Evolutionary conservation across 768 basidiomycete genomes (phyloP).

Genomic region (Mycena albidolilacea): DNA sequence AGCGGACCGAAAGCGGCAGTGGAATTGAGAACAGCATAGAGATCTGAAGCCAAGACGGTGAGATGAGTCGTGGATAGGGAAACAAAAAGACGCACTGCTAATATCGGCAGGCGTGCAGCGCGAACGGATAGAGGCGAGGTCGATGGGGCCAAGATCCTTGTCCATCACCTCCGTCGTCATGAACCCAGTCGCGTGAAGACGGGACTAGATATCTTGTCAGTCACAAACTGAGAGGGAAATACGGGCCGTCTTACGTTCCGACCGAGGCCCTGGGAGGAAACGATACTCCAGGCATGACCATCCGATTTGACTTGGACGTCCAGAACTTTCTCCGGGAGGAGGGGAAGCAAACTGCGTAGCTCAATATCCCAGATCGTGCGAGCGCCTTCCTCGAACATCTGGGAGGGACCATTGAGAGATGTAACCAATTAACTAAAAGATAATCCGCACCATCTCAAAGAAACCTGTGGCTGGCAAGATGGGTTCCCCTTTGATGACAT

Average conservation of each 20-base stretch:
- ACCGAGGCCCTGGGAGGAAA: conserved; percentile 20
- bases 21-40: conserved; percentile 40
- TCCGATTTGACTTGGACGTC: conserved; percentile 40
- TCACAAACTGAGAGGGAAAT: neutral
- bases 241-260: conserved; percentile 17
- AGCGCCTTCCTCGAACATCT: conserved; percentile 39
- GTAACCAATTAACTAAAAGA: conserved; percentile 21
- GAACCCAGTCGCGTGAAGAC: conserved; percentile 39
- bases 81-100: conserved; percentile 6
- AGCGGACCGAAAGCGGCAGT: conserved; percentile 45
- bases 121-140: conserved; percentile 22
- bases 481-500: conserved; percentile 56
- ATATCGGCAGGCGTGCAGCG: conserved; percentile 27
- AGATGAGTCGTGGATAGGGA: neutral
- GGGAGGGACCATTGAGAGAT: conserved; percentile 39
- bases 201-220: conserved; percentile 8
- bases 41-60: conserved; percentile 26
- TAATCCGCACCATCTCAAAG: conserved; percentile 47
- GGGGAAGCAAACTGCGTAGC: conserved; percentile 43
- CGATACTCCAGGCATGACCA: conserved; percentile 32
- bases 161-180: conserved; percentile 32
- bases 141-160: conserved; percentile 22
- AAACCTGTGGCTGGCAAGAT: conserved; percentile 61
- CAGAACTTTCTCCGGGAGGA: conserved; percentile 42
- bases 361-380: conserved; percentile 42